Evolutionary conservation across 352 stramenopile genomes (phyloP).

Genomic region (Globisporangium irregulare): DNA sequence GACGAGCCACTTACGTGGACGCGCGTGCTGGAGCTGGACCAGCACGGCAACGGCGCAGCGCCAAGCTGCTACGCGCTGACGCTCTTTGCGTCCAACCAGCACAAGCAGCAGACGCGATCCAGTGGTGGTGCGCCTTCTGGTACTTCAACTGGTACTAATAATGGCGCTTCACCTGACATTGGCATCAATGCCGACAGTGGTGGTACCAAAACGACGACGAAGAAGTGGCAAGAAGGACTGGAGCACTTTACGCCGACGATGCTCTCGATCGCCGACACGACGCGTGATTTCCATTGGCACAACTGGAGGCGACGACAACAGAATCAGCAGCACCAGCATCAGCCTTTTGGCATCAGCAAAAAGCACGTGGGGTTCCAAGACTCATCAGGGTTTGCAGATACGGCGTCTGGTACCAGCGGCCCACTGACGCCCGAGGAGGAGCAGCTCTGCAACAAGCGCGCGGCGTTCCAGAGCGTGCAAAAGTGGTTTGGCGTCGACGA

Average conservation of each 20-base stretch:
- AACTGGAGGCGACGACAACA: constrained; percentile 3
- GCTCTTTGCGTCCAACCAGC: constrained; percentile 33
- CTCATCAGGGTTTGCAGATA: neutral
- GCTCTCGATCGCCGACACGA: constrained; percentile 54
- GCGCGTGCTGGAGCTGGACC: constrained; percentile 30
- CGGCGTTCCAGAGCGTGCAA: constrained; percentile 37
- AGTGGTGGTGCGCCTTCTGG: neutral
- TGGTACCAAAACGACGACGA: neutral
- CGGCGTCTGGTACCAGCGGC: neutral
- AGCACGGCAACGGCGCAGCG: constrained; percentile 8
- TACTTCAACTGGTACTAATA: neutral
- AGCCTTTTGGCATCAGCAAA: neutral
- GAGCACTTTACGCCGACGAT: constrained; percentile 84
- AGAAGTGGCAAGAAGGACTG: constrained; percentile 55
- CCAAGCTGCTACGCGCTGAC: constrained; percentile 46
- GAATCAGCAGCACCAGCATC: neutral
- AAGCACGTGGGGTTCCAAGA: neutral
- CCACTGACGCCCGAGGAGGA: constrained; percentile 21
- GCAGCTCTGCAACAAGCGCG: constrained; percentile 23
- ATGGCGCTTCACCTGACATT: neutral
- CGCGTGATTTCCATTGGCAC: constrained; percentile 42
- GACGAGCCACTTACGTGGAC: constrained; percentile 31
- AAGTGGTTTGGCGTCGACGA: constrained; percentile 75
- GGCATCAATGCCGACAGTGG: neutral
- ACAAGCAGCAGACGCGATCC: constrained; percentile 3